phyloP scores from a whole-genome alignment of 371 early-diverging fungal genomes.

The Fennellomyces sp. region DNA sequence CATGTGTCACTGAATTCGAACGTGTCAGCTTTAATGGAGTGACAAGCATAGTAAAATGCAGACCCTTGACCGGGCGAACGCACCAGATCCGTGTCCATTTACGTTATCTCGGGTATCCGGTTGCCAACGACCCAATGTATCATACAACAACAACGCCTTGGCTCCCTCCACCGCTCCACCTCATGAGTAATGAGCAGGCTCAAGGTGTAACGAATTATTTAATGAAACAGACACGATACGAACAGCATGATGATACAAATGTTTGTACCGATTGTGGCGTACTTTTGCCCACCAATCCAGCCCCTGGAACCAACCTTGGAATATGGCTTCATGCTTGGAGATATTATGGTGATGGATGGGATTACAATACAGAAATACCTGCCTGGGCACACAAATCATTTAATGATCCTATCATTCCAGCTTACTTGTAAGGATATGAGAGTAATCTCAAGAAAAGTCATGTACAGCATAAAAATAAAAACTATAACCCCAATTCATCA shows the following conservation, averaged over 20 bases:
- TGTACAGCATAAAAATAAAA: too few relatives aligned
- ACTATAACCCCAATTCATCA: conserved; percentile 10
- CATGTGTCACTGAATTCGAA: conserved; percentile 75
- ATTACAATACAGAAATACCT: neutral
- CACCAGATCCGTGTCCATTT: conserved; percentile 99
- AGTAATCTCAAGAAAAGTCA: too few relatives aligned
- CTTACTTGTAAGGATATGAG: too few relatives aligned
- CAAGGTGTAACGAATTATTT: neutral
- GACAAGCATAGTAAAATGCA: conserved; percentile 72
- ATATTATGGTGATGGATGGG: neutral
- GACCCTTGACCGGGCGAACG: conserved; percentile 96
- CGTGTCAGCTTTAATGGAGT: conserved; percentile 63
- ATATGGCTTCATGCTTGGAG: neutral
- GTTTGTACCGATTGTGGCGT: neutral
- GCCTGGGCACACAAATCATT: neutral
- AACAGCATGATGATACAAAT: neutral
- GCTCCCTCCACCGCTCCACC: neutral
- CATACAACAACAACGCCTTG: neutral
- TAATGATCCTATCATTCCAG: neutral
- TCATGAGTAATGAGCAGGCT: neutral
- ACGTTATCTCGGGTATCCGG: conserved; percentile 94
- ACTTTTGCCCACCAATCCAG: neutral
- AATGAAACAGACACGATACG: neutral
- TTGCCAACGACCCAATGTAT: conserved; percentile 95
- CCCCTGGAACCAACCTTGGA: neutral